Evolutionary conservation across 2,329 filamentous ascomycete genomes (phyloP).

Genomic region (Aureobasidium leucospermi): DNA sequence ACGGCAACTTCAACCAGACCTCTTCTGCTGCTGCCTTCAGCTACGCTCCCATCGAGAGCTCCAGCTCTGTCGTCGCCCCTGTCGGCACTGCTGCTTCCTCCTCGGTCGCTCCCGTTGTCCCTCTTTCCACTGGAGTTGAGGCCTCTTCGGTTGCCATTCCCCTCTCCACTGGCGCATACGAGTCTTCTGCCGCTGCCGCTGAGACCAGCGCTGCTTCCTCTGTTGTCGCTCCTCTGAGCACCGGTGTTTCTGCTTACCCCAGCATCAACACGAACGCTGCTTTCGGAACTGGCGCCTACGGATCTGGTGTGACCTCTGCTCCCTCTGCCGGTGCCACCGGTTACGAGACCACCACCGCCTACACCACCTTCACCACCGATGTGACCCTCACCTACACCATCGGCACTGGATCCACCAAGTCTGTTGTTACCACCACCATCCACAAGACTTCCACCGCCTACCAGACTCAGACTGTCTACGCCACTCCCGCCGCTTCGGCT

Average conservation of each 20-base stretch:
- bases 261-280: slow-evolving; percentile 17
- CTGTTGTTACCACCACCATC: slow-evolving; percentile 27
- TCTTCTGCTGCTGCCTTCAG: slow-evolving; percentile 11
- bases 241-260: slow-evolving; percentile 11
- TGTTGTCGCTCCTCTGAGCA: slow-evolving; percentile 13
- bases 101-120: background rate
- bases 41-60: slow-evolving; percentile 12
- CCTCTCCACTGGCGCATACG: slow-evolving; percentile 14
- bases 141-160: slow-evolving; percentile 9
- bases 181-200: background rate
- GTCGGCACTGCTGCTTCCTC: slow-evolving; percentile 15
- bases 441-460: slow-evolving; percentile 29
- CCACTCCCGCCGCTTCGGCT: slow-evolving; percentile 1
- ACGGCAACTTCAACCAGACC: slow-evolving; percentile 12
- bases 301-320: slow-evolving; percentile 17
- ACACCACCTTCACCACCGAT: slow-evolving; percentile 23
- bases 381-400: slow-evolving; percentile 30
- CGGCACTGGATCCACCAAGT: slow-evolving; percentile 25
- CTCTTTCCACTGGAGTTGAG: slow-evolving; percentile 14
- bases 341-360: slow-evolving; percentile 14
- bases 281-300: slow-evolving; percentile 15
- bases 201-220: slow-evolving; percentile 8
- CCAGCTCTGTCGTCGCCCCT: slow-evolving; percentile 17
- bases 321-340: slow-evolving; percentile 14
- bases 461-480: slow-evolving; percentile 15